A percentile compares a stretch with the other conserved stretches of the same genome.
phyloP scores from a whole-genome alignment of 257 asterid genomes.

The Pogostemon cablin region DNA sequence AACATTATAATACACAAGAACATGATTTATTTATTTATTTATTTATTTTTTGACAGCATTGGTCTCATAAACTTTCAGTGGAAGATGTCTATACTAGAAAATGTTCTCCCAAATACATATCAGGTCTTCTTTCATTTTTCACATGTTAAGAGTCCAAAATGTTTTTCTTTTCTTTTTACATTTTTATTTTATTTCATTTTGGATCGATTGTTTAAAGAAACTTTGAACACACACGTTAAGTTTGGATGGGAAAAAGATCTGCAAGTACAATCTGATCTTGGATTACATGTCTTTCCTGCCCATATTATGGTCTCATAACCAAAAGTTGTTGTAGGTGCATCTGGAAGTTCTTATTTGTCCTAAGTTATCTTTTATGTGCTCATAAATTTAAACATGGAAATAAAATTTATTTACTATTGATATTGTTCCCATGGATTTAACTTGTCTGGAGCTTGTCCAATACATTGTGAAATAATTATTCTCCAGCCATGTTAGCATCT shows the following conservation, averaged over 20 bases:
- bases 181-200: background rate
- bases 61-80: background rate
- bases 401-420: background rate
- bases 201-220: background rate
- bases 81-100: background rate
- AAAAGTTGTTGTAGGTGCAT: background rate
- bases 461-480: background rate
- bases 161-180: background rate
- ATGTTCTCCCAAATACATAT: background rate
- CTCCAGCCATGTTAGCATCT: background rate
- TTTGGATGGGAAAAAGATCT: background rate
- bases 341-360: background rate
- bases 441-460: background rate
- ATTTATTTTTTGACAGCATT: background rate
- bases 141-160: background rate
- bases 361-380: background rate
- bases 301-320: background rate
- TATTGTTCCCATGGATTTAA: background rate
- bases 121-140: background rate
- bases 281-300: background rate
- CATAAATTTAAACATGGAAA: background rate
- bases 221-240: background rate
- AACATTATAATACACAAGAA: background rate
- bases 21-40: background rate
- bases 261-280: background rate